Conservation (phyloP, 176 grass and related monocot species). For the Triticum dicoccoides region DNA sequence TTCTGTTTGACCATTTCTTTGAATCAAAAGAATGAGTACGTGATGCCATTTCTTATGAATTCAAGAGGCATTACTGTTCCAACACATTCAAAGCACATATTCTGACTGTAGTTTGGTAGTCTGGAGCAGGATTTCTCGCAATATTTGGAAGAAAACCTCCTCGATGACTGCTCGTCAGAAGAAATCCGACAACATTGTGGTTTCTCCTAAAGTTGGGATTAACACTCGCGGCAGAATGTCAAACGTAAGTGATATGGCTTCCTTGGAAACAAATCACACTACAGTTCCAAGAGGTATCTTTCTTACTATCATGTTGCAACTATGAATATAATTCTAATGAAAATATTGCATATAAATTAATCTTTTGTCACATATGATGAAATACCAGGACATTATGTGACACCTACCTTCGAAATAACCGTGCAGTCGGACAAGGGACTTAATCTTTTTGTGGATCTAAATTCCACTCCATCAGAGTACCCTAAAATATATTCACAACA, state of each 20-base stretch:
- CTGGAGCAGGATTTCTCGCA: neutral
- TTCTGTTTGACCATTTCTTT: neutral
- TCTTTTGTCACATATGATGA: neutral
- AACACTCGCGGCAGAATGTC: neutral
- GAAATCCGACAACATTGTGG: neutral
- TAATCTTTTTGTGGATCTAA: slow-evolving; percentile 50
- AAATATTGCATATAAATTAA: slow-evolving; percentile 1
- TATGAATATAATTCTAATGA: neutral
- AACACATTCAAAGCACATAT: neutral
- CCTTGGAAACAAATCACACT: neutral
- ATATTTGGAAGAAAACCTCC: neutral
- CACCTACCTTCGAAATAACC: slow-evolving; percentile 10
- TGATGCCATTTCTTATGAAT: neutral
- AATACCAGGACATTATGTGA: slow-evolving; percentile 18
- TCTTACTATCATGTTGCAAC: neutral
- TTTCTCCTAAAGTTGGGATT: neutral
- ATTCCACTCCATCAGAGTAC: slow-evolving; percentile 25
- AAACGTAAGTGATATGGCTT: neutral
- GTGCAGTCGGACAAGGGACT: slow-evolving; percentile 31
- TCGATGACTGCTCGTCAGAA: neutral
- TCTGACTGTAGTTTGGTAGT: neutral
- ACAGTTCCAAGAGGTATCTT: neutral
- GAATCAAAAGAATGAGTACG: neutral
- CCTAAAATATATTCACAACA: neutral
- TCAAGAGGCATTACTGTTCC: neutral